Conservation (phyloP, 2,329 filamentous ascomycete genomes). For the Daldinia sp. region DNA sequence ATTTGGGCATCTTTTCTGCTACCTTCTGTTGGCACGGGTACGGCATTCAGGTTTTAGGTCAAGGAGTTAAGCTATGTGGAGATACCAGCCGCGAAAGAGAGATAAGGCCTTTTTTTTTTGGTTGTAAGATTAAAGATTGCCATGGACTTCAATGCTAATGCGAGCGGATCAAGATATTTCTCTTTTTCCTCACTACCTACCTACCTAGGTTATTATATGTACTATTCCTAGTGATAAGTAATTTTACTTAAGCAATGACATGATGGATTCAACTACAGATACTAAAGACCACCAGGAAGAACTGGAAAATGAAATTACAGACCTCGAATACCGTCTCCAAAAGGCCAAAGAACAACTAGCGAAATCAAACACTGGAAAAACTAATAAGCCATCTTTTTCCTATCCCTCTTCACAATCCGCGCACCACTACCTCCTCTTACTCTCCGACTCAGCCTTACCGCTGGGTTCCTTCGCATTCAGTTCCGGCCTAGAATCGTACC, state of each 20-base stretch:
- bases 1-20: background rate
- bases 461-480: slow-evolving; percentile 90
- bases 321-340: slow-evolving; percentile 66
- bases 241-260: slow-evolving; percentile 18
- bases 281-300: slow-evolving; percentile 43
- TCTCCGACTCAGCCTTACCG: slow-evolving; percentile 84
- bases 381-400: slow-evolving; percentile 11
- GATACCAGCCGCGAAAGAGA: slow-evolving; percentile 10
- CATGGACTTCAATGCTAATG: slow-evolving; percentile 8
- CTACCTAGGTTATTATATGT: background rate
- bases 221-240: background rate
- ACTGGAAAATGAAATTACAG: slow-evolving; percentile 66
- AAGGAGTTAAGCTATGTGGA: slow-evolving; percentile 26
- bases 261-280: slow-evolving; percentile 36
- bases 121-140: slow-evolving; percentile 11
- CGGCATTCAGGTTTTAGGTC: slow-evolving; percentile 10
- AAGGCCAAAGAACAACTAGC: slow-evolving; percentile 53
- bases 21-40: slow-evolving; percentile 9
- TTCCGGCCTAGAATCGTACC: slow-evolving; percentile 84
- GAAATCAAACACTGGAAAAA: slow-evolving; percentile 28
- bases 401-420: slow-evolving; percentile 47
- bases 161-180: background rate
- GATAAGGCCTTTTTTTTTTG: slow-evolving; percentile 12
- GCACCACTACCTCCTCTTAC: slow-evolving; percentile 78
- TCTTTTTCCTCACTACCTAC: background rate